Percentiles rank a stretch among this genome's conserved stretches.
These are phyloP conservation scores for Isatis lusitanica DNA, from an alignment of 441 rosid genomes.

Conservation along the genomic window DNA sequence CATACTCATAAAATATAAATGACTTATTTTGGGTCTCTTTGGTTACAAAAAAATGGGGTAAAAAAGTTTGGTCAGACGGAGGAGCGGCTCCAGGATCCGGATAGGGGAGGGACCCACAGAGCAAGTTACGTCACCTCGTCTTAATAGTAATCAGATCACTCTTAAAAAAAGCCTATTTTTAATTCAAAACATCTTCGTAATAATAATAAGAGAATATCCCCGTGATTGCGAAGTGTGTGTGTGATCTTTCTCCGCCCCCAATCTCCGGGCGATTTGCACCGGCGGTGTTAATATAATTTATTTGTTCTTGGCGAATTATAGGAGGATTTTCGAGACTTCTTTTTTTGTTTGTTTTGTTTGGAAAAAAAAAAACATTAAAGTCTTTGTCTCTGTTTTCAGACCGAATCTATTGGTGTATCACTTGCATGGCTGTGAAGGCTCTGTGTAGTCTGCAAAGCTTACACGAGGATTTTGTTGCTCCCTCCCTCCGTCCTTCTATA, in stretches of 20 bases:
- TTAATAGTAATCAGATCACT: background rate
- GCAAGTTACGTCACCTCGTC: conserved; percentile 35
- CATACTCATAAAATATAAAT: background rate
- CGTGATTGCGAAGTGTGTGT: conserved; percentile 27
- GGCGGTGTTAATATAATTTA: conserved; percentile 1
- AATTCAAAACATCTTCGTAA: background rate
- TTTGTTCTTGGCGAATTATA: conserved; percentile 12
- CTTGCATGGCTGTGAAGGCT: conserved; percentile 73
- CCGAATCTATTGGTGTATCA: conserved; percentile 34
- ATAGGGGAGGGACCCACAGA: conserved; percentile 26
- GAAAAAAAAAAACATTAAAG: background rate
- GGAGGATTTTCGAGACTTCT: conserved; percentile 4
- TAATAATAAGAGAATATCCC: background rate
- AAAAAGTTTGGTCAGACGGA: conserved; percentile 19
- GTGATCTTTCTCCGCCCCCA: conserved; percentile 6
- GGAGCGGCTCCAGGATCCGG: conserved; percentile 35
- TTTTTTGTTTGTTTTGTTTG: background rate
- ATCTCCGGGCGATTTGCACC: conserved; percentile 16
- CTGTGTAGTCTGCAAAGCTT: conserved; percentile 54
- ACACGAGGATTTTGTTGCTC: conserved; percentile 64
- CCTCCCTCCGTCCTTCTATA: conserved; percentile 36
- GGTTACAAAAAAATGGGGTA: background rate
- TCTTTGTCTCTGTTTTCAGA: conserved; percentile 30
- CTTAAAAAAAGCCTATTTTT: background rate
- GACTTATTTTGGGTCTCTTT: background rate